Conservation (phyloP, 306 rosid genomes). For the Medicago ruthenica region DNA sequence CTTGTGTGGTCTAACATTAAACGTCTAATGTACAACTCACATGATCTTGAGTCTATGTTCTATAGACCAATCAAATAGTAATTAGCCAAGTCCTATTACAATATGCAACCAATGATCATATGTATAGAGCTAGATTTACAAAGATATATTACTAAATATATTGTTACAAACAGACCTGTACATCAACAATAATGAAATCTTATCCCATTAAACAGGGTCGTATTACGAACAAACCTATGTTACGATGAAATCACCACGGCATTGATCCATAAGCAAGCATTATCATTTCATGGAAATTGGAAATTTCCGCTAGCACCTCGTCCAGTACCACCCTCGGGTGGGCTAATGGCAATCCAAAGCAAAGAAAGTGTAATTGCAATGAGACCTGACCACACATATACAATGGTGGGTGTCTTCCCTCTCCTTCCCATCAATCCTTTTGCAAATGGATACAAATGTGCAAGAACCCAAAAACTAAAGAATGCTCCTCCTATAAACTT, state of each 20-base stretch:
- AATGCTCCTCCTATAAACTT: constrained; percentile 61
- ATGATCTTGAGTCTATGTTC: not conserved
- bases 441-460: constrained; percentile 63
- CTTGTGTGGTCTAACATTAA: too few relatives aligned
- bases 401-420: constrained; percentile 61
- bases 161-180: not conserved
- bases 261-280: not conserved
- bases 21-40: too few relatives aligned
- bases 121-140: not conserved
- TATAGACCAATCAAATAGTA: not conserved
- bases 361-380: constrained; percentile 60
- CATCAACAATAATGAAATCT: too few relatives aligned
- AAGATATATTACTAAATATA: not conserved
- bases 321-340: constrained; percentile 31
- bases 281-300: constrained; percentile 52
- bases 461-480: constrained; percentile 65
- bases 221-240: not conserved
- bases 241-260: constrained; percentile 2
- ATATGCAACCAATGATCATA: not conserved
- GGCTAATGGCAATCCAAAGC: constrained; percentile 52
- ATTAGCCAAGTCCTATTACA: not conserved
- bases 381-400: constrained; percentile 67
- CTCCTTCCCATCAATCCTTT: constrained; percentile 67
- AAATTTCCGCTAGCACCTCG: constrained; percentile 40
- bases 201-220: too few relatives aligned